Percentiles rank a stretch among this genome's conserved stretches.
These are phyloP conservation scores for Leccinum barrowsii DNA, from an alignment of 768 basidiomycete species.

Conservation along the genomic window DNA sequence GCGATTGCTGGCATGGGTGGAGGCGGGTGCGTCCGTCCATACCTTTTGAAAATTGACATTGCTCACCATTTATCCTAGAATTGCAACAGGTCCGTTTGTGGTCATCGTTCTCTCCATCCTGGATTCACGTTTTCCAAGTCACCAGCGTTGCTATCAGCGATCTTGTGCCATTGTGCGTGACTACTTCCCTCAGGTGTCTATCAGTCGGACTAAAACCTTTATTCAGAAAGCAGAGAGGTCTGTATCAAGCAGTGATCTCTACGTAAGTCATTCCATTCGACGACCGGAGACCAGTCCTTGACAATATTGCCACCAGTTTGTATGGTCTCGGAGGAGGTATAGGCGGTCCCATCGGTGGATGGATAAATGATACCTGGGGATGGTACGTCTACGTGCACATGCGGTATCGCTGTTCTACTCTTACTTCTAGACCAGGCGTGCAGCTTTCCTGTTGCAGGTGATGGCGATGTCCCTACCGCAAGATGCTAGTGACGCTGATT, in stretches of 20 bases:
- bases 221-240: background rate
- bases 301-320: background rate
- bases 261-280: background rate
- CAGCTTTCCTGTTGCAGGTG: background rate
- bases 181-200: background rate
- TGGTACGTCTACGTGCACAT: slow-evolving; percentile 16
- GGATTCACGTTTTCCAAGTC: background rate
- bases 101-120: background rate
- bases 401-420: background rate
- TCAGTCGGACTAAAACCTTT: background rate
- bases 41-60: background rate
- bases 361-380: background rate
- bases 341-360: background rate
- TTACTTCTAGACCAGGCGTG: background rate
- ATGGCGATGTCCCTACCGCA: background rate
- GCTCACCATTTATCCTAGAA: background rate
- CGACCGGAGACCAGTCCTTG: background rate
- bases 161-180: background rate
- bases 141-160: background rate
- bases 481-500: background rate
- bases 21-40: background rate
- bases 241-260: background rate
- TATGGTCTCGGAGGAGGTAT: background rate
- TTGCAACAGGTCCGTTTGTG: background rate
- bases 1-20: background rate